These are phyloP conservation scores for Aspergillus spinulosporus DNA, from an alignment of 2,329 filamentous ascomycete species.

Conservation along the genomic window DNA sequence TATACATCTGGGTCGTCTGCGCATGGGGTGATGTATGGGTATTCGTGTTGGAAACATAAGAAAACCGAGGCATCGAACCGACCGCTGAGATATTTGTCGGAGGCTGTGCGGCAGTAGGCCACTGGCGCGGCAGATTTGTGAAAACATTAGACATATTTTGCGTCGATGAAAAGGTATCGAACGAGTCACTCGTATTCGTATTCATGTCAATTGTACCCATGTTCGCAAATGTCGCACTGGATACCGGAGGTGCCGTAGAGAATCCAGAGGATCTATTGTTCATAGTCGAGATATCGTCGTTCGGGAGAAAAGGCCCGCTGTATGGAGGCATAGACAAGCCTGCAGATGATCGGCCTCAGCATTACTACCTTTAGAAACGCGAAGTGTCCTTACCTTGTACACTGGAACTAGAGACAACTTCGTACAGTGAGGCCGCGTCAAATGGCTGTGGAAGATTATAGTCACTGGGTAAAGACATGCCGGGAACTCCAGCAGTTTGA, in stretches of 20 bases:
- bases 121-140: not conserved
- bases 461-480: not conserved
- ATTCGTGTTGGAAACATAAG: not conserved
- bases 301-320: not conserved
- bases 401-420: not conserved
- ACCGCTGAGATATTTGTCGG: not conserved
- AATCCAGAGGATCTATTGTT: not conserved
- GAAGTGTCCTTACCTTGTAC: conserved; percentile 3
- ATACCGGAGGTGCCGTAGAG: not conserved
- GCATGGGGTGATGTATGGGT: not conserved
- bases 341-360: not conserved
- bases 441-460: not conserved
- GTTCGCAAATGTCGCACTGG: not conserved
- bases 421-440: not conserved
- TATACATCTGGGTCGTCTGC: not conserved
- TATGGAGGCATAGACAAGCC: conserved; percentile 1
- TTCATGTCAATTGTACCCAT: not conserved
- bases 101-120: not conserved
- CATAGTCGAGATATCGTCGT: not conserved
- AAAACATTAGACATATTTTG: not conserved
- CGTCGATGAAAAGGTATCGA: not conserved
- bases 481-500: not conserved
- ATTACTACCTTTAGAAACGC: not conserved
- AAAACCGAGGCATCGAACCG: not conserved
- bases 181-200: not conserved